Evolutionary conservation across 805 yeast species (phyloP), one percentile per base, ranked within the genome.

Genomic region (Candida coquimbonensis): DNA sequence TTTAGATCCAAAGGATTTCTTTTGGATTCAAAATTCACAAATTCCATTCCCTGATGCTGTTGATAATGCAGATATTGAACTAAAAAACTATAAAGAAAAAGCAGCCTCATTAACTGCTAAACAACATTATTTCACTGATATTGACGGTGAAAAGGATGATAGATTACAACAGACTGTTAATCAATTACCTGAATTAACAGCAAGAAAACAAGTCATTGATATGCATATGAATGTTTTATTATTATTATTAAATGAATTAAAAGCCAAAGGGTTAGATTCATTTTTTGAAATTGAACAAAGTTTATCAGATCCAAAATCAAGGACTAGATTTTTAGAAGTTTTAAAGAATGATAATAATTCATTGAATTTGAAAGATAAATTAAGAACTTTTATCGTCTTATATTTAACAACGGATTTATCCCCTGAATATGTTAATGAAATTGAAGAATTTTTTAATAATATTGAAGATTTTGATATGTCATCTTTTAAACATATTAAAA

Each of bases 31-130:
- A 50, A 90, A 93, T 65, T 74, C 95, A 12, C 83, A 83, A 42
- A 68, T 87, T 47, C 98, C 99, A 35, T 93, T 93, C 71, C 99
- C 99, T 1, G 97, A 91, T 61, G 98, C 95, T n/a, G 99, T 95
- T 32, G 99, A 93, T 63, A 87, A 87, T 64, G 95, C 95, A 19
- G 98, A 93, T 59, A 66, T 74, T 26, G 97, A 88, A 48, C 72
- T 90, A 49, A 79, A 83, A 48, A 72, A 74, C 45, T 93, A 93
- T 66, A 91, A 90, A 53, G 76, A 77, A 47, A 96, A 88, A 55
- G 96, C 97, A 2, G 83, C 82, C 50, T 95, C 85, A 48, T 73
- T 95, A 43, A 88, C 97, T 1, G 75, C 77, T 41, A 80, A 77
- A 52, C 83, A 96, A 1, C 72, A 82, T 9, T 81, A 87, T 24